Evolutionary conservation across 2,329 filamentous ascomycete species (phyloP), one percentile per base, ranked within the genome.

Genomic region (Hypoxylon sp.): DNA sequence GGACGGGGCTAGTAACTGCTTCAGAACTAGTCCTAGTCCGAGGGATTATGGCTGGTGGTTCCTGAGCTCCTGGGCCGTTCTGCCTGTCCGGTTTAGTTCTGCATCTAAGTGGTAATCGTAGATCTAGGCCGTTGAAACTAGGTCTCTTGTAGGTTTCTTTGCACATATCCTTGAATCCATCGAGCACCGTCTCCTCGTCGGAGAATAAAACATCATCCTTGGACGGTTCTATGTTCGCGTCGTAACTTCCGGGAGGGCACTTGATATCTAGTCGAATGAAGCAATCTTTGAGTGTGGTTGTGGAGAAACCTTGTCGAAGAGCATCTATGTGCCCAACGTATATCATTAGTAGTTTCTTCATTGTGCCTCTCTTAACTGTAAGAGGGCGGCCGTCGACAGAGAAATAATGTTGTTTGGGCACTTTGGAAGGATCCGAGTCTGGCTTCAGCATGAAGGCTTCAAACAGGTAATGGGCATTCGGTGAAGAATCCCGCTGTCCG

Each of bases 131-230:
- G 4, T 6, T 39, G 1, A 41, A 27, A 7, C 47, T 11, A 39
- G 39, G 14, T 52, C 48, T 54, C 9, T 59, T 69, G 30, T 87
- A 86, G 6, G 81, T 64, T 5, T 77, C 74, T 29, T 74, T 70
- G 21, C 83, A 85, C 16, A 87, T 73, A 1, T 68, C 68, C 32
- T 81, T 80, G 52, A 88, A 87, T 16, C 81, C 75, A n/a, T 78
- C 70, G 1, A 87, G 67, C 0, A 87, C 46, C 1, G 56, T 51
- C 1, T 76, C 50, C 66, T 89, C 85, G 53, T 92, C 81, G 3
- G 80, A 81, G 72, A 94, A 93, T 0, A 93, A 73, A 1, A 94
- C 84, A 71, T 93, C 87, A 61, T 92, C 88, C 74, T 94, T 94
- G 2, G 87, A 81, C 2, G 91, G 87, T 64, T 93, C 88, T 5